phyloP scores from a whole-genome alignment of 805 yeast genomes.

The Candida manassasensis region DNA sequence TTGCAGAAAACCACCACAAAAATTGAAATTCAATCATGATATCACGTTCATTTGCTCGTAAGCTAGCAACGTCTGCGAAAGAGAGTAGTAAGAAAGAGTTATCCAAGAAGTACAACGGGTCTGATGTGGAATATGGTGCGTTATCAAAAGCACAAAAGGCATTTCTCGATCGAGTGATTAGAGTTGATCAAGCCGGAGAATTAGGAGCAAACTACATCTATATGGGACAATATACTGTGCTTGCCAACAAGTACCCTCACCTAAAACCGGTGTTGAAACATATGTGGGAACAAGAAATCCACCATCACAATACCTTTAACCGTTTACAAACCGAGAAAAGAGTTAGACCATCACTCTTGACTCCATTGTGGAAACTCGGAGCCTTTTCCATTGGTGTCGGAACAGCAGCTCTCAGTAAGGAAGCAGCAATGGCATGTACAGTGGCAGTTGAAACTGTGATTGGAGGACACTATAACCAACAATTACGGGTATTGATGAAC shows the following conservation, averaged over 20 bases:
- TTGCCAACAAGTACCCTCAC: slow-evolving; percentile 66
- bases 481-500: slow-evolving; percentile 69
- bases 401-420: slow-evolving; percentile 83
- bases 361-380: slow-evolving; percentile 92
- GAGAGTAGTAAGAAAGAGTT: slow-evolving; percentile 7
- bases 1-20: slow-evolving; percentile 3
- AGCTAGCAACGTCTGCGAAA: slow-evolving; percentile 4
- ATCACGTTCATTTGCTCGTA: slow-evolving; percentile 1
- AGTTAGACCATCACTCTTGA: slow-evolving; percentile 85
- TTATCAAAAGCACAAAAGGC: slow-evolving; percentile 58
- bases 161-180: slow-evolving; percentile 63
- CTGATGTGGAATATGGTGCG: slow-evolving; percentile 31
- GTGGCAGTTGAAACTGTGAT: slow-evolving; percentile 98
- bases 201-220: slow-evolving; percentile 93
- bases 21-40: slow-evolving; percentile 1
- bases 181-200: slow-evolving; percentile 98
- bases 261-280: slow-evolving; percentile 78
- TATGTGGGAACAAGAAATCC: slow-evolving; percentile 98
- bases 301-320: slow-evolving; percentile 85
- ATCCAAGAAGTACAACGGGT: slow-evolving; percentile 17
- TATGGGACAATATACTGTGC: slow-evolving; percentile 79
- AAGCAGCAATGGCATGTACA: slow-evolving; percentile 99
- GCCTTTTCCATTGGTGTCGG: slow-evolving; percentile 83
- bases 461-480: slow-evolving; percentile 92
- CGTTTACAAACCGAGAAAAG: slow-evolving; percentile 67